These are phyloP conservation scores for Pythium myriotylum DNA, from an alignment of 352 stramenopile species.

Conservation along the genomic window DNA sequence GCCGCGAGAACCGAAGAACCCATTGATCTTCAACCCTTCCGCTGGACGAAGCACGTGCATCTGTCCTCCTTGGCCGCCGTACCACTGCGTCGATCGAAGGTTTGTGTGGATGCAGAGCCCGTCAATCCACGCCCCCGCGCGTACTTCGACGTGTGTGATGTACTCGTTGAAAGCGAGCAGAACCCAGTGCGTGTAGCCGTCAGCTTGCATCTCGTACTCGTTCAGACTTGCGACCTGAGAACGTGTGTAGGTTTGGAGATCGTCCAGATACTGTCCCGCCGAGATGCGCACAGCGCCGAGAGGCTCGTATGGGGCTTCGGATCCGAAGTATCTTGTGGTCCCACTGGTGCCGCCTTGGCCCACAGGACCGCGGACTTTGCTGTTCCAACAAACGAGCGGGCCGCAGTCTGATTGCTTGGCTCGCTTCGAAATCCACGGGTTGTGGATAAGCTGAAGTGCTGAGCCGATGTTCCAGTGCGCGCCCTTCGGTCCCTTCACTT, in stretches of 20 bases:
- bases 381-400: slow-evolving; percentile 32
- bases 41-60: slow-evolving; percentile 45
- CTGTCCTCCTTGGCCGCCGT: slow-evolving; percentile 52
- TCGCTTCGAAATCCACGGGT: slow-evolving; percentile 53
- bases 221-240: slow-evolving; percentile 25
- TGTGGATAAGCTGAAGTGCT: slow-evolving; percentile 50
- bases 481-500: slow-evolving; percentile 36
- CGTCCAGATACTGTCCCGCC: slow-evolving; percentile 45
- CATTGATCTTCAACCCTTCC: slow-evolving; percentile 44
- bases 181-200: slow-evolving; percentile 43
- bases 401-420: slow-evolving; percentile 35
- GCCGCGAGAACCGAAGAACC: slow-evolving; percentile 57
- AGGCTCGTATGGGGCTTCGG: slow-evolving; percentile 12
- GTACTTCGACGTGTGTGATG: slow-evolving; percentile 54
- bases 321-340: slow-evolving; percentile 38
- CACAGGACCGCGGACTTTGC: slow-evolving; percentile 49
- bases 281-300: slow-evolving; percentile 52
- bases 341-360: slow-evolving; percentile 47
- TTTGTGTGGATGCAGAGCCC: slow-evolving; percentile 72
- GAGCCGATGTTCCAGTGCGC: slow-evolving; percentile 65
- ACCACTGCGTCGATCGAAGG: slow-evolving; percentile 56
- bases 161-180: slow-evolving; percentile 48
- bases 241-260: slow-evolving; percentile 43
- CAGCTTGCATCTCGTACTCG: slow-evolving; percentile 24
- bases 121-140: slow-evolving; percentile 66